Evolutionary conservation across 1,284 basidiomycete genomes (phyloP).

Genomic region (Cryptococcus floricola): DNA sequence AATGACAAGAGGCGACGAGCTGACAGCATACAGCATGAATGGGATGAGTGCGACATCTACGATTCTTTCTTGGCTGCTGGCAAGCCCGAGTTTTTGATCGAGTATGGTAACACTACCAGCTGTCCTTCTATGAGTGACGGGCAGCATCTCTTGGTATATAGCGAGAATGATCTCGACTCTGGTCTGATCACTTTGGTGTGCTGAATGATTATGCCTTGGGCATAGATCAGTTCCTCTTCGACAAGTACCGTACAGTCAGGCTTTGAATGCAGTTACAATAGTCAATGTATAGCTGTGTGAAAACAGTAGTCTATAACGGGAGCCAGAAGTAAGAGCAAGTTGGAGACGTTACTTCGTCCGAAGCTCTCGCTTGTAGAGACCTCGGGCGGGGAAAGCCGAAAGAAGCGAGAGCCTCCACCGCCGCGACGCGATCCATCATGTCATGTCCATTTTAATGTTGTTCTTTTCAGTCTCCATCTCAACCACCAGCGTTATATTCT

Average conservation of each 20-base stretch:
- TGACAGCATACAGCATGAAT: constrained; percentile 13
- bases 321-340: too few species aligned
- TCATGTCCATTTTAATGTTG: background rate
- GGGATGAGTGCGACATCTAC: constrained; percentile 28
- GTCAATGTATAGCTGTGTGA: too few species aligned
- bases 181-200: constrained; percentile 21
- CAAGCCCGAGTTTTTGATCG: constrained; percentile 35
- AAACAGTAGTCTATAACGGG: too few species aligned
- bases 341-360: too few species aligned
- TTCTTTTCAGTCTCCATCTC: too few species aligned
- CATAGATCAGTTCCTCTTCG: too few species aligned
- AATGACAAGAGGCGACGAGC: background rate
- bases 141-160: constrained; percentile 19
- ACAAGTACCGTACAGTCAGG: too few species aligned
- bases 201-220: background rate
- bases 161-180: constrained; percentile 12
- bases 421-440: background rate
- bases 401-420: background rate
- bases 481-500: too few species aligned
- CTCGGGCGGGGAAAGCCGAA: too few species aligned
- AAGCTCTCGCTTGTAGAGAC: too few species aligned
- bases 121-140: constrained; percentile 14
- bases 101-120: constrained; percentile 17
- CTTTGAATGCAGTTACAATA: too few species aligned
- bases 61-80: constrained; percentile 22